Conservation (phyloP, 257 asterid species). For the Capsicum pubescens region DNA sequence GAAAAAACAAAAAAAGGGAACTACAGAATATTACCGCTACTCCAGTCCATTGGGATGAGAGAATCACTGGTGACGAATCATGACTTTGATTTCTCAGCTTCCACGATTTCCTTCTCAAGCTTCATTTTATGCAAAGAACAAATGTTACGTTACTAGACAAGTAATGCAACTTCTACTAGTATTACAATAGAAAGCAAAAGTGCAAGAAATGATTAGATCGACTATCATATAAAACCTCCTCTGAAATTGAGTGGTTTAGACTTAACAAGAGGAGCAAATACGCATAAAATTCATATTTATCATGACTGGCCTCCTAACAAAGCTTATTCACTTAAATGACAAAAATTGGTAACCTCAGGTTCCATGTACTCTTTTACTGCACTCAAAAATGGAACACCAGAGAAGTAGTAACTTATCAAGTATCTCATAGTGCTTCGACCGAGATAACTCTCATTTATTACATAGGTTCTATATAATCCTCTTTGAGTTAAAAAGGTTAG, state of each 20-base stretch:
- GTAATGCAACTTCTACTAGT: neutral
- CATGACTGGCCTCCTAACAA: neutral
- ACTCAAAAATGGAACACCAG: no score
- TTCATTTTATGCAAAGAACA: neutral
- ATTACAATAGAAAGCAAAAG: no score
- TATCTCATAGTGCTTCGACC: no score
- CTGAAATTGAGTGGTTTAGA: neutral
- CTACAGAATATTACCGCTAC: neutral
- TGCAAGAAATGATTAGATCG: neutral
- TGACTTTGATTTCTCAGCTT: neutral
- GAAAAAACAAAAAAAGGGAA: neutral
- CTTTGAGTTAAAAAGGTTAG: no score
- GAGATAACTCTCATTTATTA: no score
- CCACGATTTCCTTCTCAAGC: slow-evolving; percentile 1
- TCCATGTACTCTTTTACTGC: no score
- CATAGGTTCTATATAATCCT: no score
- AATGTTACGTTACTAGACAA: neutral
- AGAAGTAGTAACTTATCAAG: no score
- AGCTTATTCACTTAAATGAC: no score
- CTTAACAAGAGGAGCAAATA: neutral
- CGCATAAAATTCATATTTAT: neutral
- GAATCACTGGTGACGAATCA: neutral
- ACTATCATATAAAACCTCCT: neutral
- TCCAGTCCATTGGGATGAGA: neutral
- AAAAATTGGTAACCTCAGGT: no score